Evolutionary conservation across 805 yeast species (phyloP), one percentile per base, ranked within the genome.

Genomic region (Millerozyma miso): DNA sequence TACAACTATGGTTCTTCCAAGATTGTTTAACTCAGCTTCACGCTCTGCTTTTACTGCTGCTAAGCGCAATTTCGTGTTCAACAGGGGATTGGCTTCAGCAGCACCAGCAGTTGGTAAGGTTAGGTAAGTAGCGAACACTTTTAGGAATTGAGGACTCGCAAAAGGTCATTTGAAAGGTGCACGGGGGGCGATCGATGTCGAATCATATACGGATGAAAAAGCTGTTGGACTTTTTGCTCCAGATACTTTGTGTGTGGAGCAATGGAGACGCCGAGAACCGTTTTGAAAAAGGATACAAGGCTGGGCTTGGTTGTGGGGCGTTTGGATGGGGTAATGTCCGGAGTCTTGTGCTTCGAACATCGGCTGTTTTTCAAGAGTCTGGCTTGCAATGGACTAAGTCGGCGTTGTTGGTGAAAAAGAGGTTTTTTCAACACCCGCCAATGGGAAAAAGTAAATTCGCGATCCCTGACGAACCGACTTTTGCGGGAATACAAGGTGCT

Each of bases 21-120:
- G 75, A 69, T 69, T 71, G 68, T 67, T 70, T 60, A 69, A 70
- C 69, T 54, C 67, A 56, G 66, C 77, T 63, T 81, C 96, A 59
- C 88, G 89, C 74, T 78, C 85, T 66, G 95, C 96, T 63, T 80
- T 85, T 73, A 80, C 82, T 72, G 90, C 91, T 60, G 95, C 89
- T 62, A 85, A 81, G 78, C 88, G 89, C 68, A 83, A 83, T 77
- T 61, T 73, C 64, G 77, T 83, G 69, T 80, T 84, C 73, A 74
- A 72, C 76, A 83, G 88, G 73, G 79, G 81, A 69, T 74, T 83
- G 71, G 89, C 90, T 56, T 76, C 88, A 61, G 85, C 88, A 63
- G 83, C 88, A 56, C 79, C 85, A 62, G 58, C 63, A 50, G 70
- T 72, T 63, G 97, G 97, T 80, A 84, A 85, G 71, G 88, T 88